phyloP scores from a whole-genome alignment of 1,284 basidiomycete genomes.

The Inonotus obliquus region DNA sequence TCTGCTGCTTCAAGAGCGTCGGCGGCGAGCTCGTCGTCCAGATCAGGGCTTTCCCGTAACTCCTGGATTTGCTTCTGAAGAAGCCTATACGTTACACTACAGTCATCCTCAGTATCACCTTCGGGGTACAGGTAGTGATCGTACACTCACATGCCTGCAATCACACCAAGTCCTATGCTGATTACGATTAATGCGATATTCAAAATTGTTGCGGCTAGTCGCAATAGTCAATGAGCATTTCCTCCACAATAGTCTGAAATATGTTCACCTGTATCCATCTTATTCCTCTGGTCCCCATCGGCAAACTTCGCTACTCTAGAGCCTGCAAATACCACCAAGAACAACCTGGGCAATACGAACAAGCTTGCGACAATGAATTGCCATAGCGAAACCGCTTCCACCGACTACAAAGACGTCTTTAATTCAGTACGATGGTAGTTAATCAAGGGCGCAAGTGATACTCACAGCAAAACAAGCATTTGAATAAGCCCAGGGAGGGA shows the following conservation, averaged over 20 bases:
- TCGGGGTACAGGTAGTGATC: neutral
- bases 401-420: slow-evolving; percentile 47
- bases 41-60: slow-evolving; percentile 44
- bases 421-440: neutral
- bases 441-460: slow-evolving; percentile 17
- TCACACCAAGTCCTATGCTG: slow-evolving; percentile 50
- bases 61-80: slow-evolving; percentile 58
- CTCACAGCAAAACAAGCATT: slow-evolving; percentile 74
- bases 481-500: slow-evolving; percentile 81
- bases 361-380: slow-evolving; percentile 73
- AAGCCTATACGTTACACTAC: slow-evolving; percentile 58
- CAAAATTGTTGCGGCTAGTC: slow-evolving; percentile 56
- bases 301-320: slow-evolving; percentile 70
- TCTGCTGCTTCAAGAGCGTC: slow-evolving; percentile 60
- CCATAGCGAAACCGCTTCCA: slow-evolving; percentile 64
- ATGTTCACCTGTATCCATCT: slow-evolving; percentile 68
- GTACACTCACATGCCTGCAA: slow-evolving; percentile 59
- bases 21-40: slow-evolving; percentile 50
- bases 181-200: slow-evolving; percentile 55
- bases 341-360: slow-evolving; percentile 64
- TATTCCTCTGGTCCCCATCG: slow-evolving; percentile 65
- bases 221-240: neutral
- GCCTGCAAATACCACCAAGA: slow-evolving; percentile 74
- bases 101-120: slow-evolving; percentile 10
- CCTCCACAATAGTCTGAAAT: neutral